Evolutionary conservation across 1,284 basidiomycete genomes (phyloP).

Genomic region (Marasmius sp.): DNA sequence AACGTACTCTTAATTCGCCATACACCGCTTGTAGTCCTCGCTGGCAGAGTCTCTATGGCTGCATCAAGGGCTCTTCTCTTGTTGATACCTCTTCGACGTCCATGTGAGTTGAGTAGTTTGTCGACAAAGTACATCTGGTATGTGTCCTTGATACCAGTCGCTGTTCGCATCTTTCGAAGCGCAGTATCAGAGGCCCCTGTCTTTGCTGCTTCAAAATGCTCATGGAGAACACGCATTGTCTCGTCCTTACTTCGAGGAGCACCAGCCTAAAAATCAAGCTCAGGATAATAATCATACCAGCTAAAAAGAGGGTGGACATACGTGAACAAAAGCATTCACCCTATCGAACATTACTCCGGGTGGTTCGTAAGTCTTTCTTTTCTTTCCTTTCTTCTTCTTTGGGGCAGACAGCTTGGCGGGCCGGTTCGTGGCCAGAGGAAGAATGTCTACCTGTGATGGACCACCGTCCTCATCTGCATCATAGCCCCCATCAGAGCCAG

Average conservation of each 20-base stretch:
- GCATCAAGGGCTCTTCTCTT: neutral
- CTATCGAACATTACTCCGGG: too few relatives aligned
- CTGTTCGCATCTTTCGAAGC: neutral
- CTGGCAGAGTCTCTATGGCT: neutral
- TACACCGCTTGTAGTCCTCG: slow-evolving; percentile 6
- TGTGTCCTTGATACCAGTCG: slow-evolving; percentile 8
- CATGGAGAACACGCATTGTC: neutral
- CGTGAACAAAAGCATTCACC: too few relatives aligned
- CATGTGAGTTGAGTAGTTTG: neutral
- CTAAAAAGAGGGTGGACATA: too few relatives aligned
- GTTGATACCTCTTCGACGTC: neutral
- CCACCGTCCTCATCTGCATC: neutral
- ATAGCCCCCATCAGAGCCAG: neutral
- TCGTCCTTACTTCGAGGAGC: too few relatives aligned
- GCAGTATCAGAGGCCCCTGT: neutral
- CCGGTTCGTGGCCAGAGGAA: neutral
- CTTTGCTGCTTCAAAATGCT: neutral
- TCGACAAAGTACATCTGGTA: slow-evolving; percentile 4
- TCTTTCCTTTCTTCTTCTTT: too few relatives aligned
- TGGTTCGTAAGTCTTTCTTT: too few relatives aligned
- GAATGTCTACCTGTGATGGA: neutral
- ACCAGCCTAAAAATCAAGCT: too few relatives aligned
- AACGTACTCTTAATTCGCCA: slow-evolving; percentile 1
- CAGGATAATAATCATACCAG: too few relatives aligned
- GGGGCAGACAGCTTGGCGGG: too few relatives aligned